Evolutionary conservation across 305 asterid species (phyloP).

Genomic region (Ilex paraguariensis): DNA sequence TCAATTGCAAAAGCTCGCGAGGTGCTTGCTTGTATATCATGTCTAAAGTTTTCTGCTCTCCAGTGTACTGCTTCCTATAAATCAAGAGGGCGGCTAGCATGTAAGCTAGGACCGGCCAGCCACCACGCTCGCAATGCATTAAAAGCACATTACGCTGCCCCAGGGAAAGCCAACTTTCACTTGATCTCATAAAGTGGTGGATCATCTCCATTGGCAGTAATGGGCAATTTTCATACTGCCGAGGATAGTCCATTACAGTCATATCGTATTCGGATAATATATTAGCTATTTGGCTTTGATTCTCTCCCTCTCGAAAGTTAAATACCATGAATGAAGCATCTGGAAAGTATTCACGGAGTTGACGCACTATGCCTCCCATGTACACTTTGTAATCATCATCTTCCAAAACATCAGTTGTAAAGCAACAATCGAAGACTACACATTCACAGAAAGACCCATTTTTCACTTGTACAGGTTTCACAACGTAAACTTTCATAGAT

Average conservation of each 20-base stretch:
- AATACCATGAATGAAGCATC: constrained; percentile 58
- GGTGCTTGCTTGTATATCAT: constrained; percentile 52
- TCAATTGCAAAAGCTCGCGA: constrained; percentile 32
- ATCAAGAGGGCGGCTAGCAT: constrained; percentile 5
- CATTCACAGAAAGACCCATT: not conserved
- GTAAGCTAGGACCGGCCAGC: constrained; percentile 1
- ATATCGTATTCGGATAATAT: constrained; percentile 34
- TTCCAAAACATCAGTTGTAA: constrained; percentile 34
- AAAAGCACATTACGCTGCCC: constrained; percentile 2
- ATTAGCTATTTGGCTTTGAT: constrained; percentile 23
- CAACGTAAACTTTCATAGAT: not conserved
- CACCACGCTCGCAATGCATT: constrained; percentile 9
- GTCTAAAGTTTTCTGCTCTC: constrained; percentile 55
- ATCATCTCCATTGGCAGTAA: constrained; percentile 1
- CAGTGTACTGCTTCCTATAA: constrained; percentile 24
- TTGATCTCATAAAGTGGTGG: constrained; percentile 4
- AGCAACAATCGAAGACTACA: constrained; percentile 70
- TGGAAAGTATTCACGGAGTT: constrained; percentile 44
- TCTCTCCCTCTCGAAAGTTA: constrained; percentile 46
- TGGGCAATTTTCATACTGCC: constrained; percentile 14
- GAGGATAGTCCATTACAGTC: constrained; percentile 48
- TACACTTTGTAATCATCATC: constrained; percentile 36
- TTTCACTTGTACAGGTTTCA: not conserved
- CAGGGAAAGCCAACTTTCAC: constrained; percentile 5
- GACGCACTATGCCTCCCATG: constrained; percentile 34